phyloP scores from a whole-genome alignment of 2,329 filamentous ascomycete genomes.

The Calonectria montana region DNA sequence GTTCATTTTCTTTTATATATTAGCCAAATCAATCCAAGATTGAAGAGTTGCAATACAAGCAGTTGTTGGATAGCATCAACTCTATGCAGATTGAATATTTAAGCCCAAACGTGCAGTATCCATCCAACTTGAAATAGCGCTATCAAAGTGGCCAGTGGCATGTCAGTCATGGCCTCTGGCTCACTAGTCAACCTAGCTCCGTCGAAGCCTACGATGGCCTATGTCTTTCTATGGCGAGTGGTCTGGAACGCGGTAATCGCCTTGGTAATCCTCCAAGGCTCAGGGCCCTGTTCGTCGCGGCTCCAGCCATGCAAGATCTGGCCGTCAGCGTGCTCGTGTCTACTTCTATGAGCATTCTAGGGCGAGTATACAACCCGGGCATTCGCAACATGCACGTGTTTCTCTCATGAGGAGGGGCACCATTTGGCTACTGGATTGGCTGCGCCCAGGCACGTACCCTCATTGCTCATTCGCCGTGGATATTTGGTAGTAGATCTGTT shows the following conservation, averaged over 20 bases:
- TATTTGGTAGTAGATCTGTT: background rate
- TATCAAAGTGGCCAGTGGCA: background rate
- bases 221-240: background rate
- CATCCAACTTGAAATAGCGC: too few species aligned
- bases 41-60: too few species aligned
- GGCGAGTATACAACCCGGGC: background rate
- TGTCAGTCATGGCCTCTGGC: background rate
- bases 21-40: too few species aligned
- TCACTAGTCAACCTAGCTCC: background rate
- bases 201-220: background rate
- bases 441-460: background rate
- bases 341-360: background rate
- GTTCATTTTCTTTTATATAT: too few species aligned
- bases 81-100: too few species aligned
- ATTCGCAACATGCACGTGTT: background rate
- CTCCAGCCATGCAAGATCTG: background rate
- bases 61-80: too few species aligned
- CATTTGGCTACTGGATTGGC: background rate
- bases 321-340: background rate
- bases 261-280: background rate
- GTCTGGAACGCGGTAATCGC: background rate
- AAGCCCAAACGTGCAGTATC: too few species aligned
- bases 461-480: background rate
- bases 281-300: background rate
- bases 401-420: background rate